Evolutionary conservation across 148 eudicot genomes (phyloP), one percentile per base, ranked within the genome.

Genomic region (Chenopodium album): DNA sequence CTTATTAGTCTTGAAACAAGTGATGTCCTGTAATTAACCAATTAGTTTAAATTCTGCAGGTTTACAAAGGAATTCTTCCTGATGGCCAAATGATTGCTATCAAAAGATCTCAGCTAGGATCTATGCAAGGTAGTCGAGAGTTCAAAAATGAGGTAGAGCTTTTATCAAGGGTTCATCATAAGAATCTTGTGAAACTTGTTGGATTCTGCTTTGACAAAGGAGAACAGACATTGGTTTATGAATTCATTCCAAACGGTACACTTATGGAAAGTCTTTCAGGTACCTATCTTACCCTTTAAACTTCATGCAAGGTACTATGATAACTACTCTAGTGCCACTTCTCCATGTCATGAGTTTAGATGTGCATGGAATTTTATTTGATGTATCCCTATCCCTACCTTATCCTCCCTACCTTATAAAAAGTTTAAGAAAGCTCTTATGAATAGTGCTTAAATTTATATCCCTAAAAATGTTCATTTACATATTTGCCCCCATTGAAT

Each of bases 91-190:
- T 92, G 7, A 87, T 92, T 78, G 98, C 98, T 32, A 86, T 94
- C 74, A 94, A 94, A 88, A 86, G 98, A 87, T 90, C 94, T 77
- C 90, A 88, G 72, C 85, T 73, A 79, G 98, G 97, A 78, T 94
- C 98, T 7, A 83, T 84, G 86, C 98, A 94, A 83, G 98, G 98
- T 67, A 90, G 88, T 73, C 75, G 64, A 68, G 97, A 94, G 89
- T 94, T 94, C 82, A 94, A 92, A 85, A 90, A 90, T 4, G 98
- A 94, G 89, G 90, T 94, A 73, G 98, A 94, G 85, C 98, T 94
- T 81, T 86, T 94, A 65, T 94, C 98, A 28, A 92, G 98, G 85
- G 93, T 94, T 80, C 98, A 94, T 85, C 98, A 94, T 86, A 94
- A 89, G 86, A 94, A 94, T 79, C 92, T 94, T 41, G 97, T 92